These are phyloP conservation scores for Coemansia sp. DNA, from an alignment of 192 early-diverging fungal genomes.

Conservation along the genomic window DNA sequence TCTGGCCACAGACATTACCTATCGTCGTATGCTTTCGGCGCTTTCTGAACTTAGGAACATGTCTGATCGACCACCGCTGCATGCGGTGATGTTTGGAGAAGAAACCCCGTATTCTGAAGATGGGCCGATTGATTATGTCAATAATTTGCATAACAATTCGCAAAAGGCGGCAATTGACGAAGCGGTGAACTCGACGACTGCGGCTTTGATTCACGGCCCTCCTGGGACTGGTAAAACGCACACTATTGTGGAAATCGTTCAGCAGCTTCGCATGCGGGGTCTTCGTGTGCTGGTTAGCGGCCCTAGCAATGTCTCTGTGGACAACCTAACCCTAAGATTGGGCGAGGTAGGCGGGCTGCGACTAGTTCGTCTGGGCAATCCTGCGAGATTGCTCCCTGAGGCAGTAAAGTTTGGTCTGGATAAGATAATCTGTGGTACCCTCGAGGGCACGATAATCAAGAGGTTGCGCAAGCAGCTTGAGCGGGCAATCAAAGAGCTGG, in stretches of 20 bases:
- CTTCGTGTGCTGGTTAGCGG: slow-evolving; percentile 83
- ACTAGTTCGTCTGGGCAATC: slow-evolving; percentile 83
- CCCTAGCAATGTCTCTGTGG: slow-evolving; percentile 86
- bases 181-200: slow-evolving; percentile 61
- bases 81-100: slow-evolving; percentile 51
- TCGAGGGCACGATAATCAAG: slow-evolving; percentile 77
- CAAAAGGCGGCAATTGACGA: slow-evolving; percentile 71
- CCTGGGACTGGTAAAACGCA: slow-evolving; percentile 90
- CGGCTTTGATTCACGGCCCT: slow-evolving; percentile 83
- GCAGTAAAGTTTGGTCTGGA: slow-evolving; percentile 74
- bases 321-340: slow-evolving; percentile 86
- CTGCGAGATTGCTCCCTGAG: slow-evolving; percentile 72
- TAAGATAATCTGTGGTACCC: slow-evolving; percentile 62
- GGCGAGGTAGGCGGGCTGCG: slow-evolving; percentile 57
- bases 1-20: slow-evolving; percentile 20
- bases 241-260: slow-evolving; percentile 82
- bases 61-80: slow-evolving; percentile 35
- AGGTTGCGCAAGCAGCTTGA: slow-evolving; percentile 74
- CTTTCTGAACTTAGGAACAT: slow-evolving; percentile 23
- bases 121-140: slow-evolving; percentile 53
- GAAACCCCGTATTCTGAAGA: slow-evolving; percentile 6
- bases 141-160: slow-evolving; percentile 66
- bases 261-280: slow-evolving; percentile 65
- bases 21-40: slow-evolving; percentile 45
- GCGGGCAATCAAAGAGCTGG: slow-evolving; percentile 59